Evolutionary conservation across 805 yeast genomes (phyloP), one percentile per base, ranked within the genome.

Genomic region (Kazachstania bromeliacearum): DNA sequence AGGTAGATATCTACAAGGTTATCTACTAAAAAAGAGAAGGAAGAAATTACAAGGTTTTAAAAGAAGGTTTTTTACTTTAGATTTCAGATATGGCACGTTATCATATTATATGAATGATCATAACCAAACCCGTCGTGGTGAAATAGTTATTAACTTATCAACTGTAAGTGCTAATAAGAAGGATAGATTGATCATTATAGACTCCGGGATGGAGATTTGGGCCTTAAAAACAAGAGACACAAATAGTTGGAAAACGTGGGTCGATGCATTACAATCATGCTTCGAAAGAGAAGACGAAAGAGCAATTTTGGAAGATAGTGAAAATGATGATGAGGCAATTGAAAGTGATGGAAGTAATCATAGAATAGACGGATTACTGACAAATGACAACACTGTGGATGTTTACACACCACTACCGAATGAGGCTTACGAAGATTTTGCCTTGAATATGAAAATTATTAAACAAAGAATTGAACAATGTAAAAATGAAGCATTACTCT

Each of bases 181-280:
- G 39, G 73, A 75, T 17, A 62, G 73, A 36, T 79, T 83, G 49
- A 77, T 92, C 29, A 77, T 80, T 31, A 71, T 92, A 40, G 96
- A 92, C 56, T 85, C 96, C 0, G 97, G 97, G 2, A 78, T 89
- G 76, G 97, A 89, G 55, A 77, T 83, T 7, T 89, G 97, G 97
- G 77, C 75, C 26, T 65, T 89, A 41, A 84, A 82, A 48, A 83
- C 96, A 0, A 62, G 67, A 32, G 75, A 68, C 38, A 59, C 60
- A 8, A 65, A 68, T 5, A 88, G 82, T 44, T 92, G 85, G 70
- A 71, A 75, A 24, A 67, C 73, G 5, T 92, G 98, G 98, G 73
- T 81, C 10, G 70, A 76, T 35, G 94, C 95, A 2, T 71, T 88
- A 44, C 79, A 85, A 37, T 39, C 43, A 7, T 57, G 61, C 36